Conservation (phyloP, 2,329 filamentous ascomycete species). For the Sporothrix euskadiensis region DNA sequence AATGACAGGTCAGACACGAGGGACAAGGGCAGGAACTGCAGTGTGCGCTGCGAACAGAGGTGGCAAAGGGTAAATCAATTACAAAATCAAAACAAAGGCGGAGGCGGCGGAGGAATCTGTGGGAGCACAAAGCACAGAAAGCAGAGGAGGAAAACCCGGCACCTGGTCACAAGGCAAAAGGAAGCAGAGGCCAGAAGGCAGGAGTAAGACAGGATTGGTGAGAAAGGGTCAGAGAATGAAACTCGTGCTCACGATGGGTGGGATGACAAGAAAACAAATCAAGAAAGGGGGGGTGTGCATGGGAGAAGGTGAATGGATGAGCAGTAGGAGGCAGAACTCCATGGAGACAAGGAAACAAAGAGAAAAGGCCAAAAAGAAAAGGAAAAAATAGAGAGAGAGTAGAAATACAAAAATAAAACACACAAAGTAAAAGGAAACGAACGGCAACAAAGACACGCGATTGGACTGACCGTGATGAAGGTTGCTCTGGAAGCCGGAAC, state of each 20-base stretch:
- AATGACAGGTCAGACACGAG: neutral
- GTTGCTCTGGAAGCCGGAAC: slow-evolving; percentile 37
- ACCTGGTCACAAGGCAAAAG: slow-evolving; percentile 22
- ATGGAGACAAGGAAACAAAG: neutral
- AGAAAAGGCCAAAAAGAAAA: neutral
- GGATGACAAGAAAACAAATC: slow-evolving; percentile 24
- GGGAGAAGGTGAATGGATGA: neutral
- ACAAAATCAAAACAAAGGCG: slow-evolving; percentile 11
- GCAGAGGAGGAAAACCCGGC: slow-evolving; percentile 6
- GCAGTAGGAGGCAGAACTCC: neutral
- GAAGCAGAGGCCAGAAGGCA: neutral
- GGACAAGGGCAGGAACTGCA: neutral
- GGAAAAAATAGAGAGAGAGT: neutral
- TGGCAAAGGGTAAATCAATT: neutral
- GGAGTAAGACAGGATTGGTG: neutral
- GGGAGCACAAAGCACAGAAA: slow-evolving; percentile 2
- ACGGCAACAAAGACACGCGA: neutral
- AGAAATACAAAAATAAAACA: neutral
- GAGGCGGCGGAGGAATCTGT: slow-evolving; percentile 15
- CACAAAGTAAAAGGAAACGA: neutral
- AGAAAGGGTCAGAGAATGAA: slow-evolving; percentile 21
- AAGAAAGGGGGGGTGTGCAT: neutral
- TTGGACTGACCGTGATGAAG: slow-evolving; percentile 31
- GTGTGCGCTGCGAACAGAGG: neutral
- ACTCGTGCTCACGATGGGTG: slow-evolving; percentile 3